Conservation (phyloP, 2,329 filamentous ascomycete genomes). For the Penicillium sp. region DNA sequence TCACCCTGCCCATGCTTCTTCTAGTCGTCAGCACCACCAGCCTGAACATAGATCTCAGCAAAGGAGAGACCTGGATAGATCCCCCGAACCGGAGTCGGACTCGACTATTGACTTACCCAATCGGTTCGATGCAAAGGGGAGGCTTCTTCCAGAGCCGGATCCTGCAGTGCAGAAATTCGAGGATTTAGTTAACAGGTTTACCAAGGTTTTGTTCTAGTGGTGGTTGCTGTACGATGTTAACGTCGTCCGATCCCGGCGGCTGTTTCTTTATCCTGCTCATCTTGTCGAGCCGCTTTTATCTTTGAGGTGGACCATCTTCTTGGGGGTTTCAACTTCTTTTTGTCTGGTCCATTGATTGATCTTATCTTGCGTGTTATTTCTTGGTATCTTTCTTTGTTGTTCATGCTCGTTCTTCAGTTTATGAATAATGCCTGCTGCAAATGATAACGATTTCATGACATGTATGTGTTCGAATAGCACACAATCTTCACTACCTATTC, state of each 20-base stretch:
- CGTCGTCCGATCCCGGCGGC: neutral
- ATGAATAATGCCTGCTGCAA: conserved; percentile 4
- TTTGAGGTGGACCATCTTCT: neutral
- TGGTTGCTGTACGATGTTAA: neutral
- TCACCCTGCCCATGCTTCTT: conserved; percentile 4
- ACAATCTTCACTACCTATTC: conserved; percentile 4
- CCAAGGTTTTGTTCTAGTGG: conserved; percentile 23
- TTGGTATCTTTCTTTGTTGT: conserved; percentile 5
- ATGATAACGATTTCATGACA: conserved; percentile 20
- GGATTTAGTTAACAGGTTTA: conserved; percentile 35
- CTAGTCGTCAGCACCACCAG: conserved; percentile 6
- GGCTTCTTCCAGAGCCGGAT: conserved; percentile 34
- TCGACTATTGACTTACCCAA: conserved; percentile 45
- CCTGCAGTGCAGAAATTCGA: conserved; percentile 36
- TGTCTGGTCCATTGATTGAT: neutral
- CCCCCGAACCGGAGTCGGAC: conserved; percentile 37
- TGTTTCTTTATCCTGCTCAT: neutral
- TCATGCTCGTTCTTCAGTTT: neutral
- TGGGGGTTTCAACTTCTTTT: neutral
- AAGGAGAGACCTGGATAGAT: conserved; percentile 1
- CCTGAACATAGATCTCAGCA: neutral
- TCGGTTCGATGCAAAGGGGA: conserved; percentile 44
- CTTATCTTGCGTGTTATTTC: neutral
- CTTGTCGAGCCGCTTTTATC: too few species aligned
- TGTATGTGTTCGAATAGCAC: conserved; percentile 8